phyloP scores from a whole-genome alignment of 2,329 filamentous ascomycete species.

The Coniochaeta hoffmannii region DNA sequence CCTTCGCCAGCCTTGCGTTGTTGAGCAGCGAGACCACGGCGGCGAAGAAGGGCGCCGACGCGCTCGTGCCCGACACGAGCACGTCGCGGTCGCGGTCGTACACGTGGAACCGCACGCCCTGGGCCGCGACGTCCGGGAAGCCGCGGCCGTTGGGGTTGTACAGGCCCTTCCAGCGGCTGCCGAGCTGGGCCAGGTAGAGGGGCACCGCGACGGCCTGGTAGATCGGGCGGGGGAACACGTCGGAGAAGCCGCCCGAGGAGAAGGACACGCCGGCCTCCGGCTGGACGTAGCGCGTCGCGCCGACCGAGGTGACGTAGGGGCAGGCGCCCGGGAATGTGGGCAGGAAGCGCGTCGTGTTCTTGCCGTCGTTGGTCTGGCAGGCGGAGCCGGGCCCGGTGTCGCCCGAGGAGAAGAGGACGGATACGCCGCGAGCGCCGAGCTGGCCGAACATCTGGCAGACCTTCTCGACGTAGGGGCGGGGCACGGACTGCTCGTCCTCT shows the following conservation, averaged over 20 bases:
- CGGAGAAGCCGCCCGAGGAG: conserved; percentile 45
- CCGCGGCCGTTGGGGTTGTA: conserved; percentile 20
- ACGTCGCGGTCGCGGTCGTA: conserved; percentile 15
- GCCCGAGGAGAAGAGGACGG: conserved; percentile 56
- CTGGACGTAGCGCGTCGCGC: conserved; percentile 40
- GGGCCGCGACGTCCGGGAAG: conserved; percentile 45
- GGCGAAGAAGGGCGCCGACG: conserved; percentile 55
- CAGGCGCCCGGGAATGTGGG: conserved; percentile 33
- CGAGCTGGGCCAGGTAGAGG: conserved; percentile 30
- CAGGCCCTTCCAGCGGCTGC: conserved; percentile 23
- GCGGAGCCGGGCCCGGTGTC: conserved; percentile 34
- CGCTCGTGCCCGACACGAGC: conserved; percentile 30
- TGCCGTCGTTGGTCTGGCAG: conserved; percentile 18
- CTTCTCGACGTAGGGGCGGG: conserved; percentile 44
- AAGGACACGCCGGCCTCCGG: conserved; percentile 48
- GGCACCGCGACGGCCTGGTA: conserved; percentile 39
- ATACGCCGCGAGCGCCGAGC: conserved; percentile 60
- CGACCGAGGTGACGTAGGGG: conserved; percentile 57
- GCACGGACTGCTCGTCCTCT: conserved; percentile 57
- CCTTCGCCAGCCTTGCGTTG: conserved; percentile 47
- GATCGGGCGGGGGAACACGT: conserved; percentile 33
- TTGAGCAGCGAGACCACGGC: conserved; percentile 59
- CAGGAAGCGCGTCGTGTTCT: conserved; percentile 33
- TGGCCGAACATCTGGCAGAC: conserved; percentile 54
- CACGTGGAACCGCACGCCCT: conserved; percentile 31